Base-by-base conservation (phyloP, 2,329 filamentous ascomycete species). In the Fusarium nygamai region DNA sequence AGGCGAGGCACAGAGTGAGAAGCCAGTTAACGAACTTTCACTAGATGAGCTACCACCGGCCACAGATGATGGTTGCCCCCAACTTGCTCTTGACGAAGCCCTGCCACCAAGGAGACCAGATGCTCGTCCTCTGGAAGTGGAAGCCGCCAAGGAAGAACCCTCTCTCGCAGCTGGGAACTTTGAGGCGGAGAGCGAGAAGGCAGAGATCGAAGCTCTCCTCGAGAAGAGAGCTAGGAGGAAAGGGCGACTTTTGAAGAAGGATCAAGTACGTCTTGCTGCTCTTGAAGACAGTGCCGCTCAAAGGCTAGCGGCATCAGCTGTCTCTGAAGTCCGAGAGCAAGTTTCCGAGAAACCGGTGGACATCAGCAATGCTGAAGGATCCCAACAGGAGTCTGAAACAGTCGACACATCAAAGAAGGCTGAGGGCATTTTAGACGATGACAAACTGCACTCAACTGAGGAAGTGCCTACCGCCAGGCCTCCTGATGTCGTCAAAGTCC, bases 181-280 rank as follows among this genome's bases (percentile, higher is more conserved):
- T 20, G 67, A 77, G 34, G 67, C 61, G 34, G 78, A 71, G 14
- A 71, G 53, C 27, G 77, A 82, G 60, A 77, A 79, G 43, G 69
- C 76, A 43, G 82, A 85, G 57, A 77, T 84, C 6, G 81, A 78
- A n/a, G 68, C 76, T 7, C 79, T 85, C 14, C 84, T 83, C 53
- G 82, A 83, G 46, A 88, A 87, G 77, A 87, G 72, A 47, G 46
- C 39, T 5, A 76, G 50, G 54, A 75, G 54, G 44, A 66, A 74
- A 5, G 76, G 77, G 4, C 76, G 76, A 13, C 71, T 79, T 9
- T 34, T 74, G 19, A 79, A 63, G 51, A 79, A 74, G 44, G 77
- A 79, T 17, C 62, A 64, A 41, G 63, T 62, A 31, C 74, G 74
- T 47, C 64, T 79, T 36, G 47, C 48, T 27, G 14, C 56, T 6